Conservation (phyloP, 1,284 basidiomycete species). For the Hemileia vastatrix region DNA sequence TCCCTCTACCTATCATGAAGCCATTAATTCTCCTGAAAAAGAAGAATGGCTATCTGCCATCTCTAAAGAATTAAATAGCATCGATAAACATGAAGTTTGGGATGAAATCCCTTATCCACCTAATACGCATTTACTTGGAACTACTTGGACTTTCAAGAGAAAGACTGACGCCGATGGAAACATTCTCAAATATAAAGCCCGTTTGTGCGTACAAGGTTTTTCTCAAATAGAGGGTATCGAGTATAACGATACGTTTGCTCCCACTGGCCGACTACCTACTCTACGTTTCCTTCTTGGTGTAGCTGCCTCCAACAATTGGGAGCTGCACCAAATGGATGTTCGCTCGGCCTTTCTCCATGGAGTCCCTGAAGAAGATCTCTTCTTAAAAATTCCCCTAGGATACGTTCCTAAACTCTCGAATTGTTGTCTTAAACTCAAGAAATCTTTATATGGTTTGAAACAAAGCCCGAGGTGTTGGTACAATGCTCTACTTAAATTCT, state of each 20-base stretch:
- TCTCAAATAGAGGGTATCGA: conserved; percentile 47
- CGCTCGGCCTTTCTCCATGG: conserved; percentile 48
- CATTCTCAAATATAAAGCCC: conserved; percentile 44
- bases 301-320: conserved; percentile 40
- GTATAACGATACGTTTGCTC: conserved; percentile 48
- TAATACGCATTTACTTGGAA: conserved; percentile 32
- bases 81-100: conserved; percentile 12
- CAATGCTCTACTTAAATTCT: too few relatives aligned
- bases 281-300: conserved; percentile 46
- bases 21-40: background rate
- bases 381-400: too few relatives aligned
- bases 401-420: too few relatives aligned
- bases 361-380: conserved; percentile 45
- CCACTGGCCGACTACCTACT: conserved; percentile 44
- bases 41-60: background rate
- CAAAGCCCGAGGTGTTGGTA: too few relatives aligned
- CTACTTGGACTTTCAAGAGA: conserved; percentile 46
- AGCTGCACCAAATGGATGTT: conserved; percentile 48
- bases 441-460: too few relatives aligned
- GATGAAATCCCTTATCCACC: too few relatives aligned
- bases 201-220: conserved; percentile 48
- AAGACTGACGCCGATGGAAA: conserved; percentile 45
- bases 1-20: background rate
- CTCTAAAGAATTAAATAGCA: background rate
- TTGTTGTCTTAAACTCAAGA: too few relatives aligned